Evolutionary conservation across 768 basidiomycete genomes (phyloP).

Genomic region (Clitopilus hobsonii): DNA sequence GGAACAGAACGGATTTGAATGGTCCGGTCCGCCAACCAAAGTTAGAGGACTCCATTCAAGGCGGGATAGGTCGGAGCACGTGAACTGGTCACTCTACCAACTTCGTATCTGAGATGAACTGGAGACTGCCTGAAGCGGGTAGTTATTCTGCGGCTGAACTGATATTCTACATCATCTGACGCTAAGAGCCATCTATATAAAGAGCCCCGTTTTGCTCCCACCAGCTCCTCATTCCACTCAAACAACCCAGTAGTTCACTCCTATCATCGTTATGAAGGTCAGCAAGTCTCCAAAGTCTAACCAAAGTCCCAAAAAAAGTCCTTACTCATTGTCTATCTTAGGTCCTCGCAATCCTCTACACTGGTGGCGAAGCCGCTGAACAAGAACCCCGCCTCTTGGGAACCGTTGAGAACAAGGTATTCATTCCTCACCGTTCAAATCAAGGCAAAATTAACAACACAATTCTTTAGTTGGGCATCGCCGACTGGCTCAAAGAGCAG

Average conservation of each 20-base stretch:
- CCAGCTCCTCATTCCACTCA: background rate
- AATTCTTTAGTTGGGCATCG: constrained; percentile 58
- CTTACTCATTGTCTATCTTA: constrained; percentile 18
- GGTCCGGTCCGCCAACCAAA: background rate
- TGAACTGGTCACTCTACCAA: background rate
- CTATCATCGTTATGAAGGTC: constrained; percentile 36
- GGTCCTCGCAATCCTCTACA: constrained; percentile 74
- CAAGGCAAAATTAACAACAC: constrained; percentile 1
- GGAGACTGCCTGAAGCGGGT: background rate
- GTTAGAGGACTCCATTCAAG: background rate
- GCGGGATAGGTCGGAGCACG: background rate
- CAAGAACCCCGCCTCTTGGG: constrained; percentile 75
- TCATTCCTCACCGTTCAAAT: constrained; percentile 3
- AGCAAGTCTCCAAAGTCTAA: background rate
- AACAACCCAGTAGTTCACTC: background rate
- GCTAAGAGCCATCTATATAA: background rate
- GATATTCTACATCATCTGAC: background rate
- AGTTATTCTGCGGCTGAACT: background rate
- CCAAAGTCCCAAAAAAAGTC: background rate
- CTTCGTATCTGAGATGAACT: background rate
- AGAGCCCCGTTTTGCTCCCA: background rate
- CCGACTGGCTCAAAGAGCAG: constrained; percentile 59
- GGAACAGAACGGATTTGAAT: background rate
- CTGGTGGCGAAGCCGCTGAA: constrained; percentile 58
- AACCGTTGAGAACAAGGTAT: constrained; percentile 74